Base-by-base conservation (phyloP, 768 basidiomycete species). In the Xerocomellus chrysenteron region DNA sequence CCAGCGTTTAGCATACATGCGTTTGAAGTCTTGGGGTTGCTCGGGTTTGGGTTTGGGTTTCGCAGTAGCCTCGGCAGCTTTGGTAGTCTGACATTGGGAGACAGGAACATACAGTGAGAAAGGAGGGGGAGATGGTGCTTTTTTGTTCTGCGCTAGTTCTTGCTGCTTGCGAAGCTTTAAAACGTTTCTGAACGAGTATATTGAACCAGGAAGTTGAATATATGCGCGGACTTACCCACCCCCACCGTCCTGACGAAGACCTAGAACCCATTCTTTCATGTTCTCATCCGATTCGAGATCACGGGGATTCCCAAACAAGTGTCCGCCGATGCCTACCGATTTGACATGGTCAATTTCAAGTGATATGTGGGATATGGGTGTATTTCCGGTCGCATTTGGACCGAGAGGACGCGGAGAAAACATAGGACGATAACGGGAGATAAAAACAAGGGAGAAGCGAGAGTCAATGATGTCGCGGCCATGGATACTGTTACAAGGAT, bases 171-270 rank as follows among this genome's bases (percentile, higher is more conserved):
- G 72, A 37, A 81, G 62, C 72, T 78, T 85, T 42, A 80, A 67
- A 28, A 78, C 57, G 56, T 81, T 80, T 32, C 78, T 81, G 50
- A 32, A 32, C 16, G 50, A 47, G 35, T 26, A 10, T 13, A 39
- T 60, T 50, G 48, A 52, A 40, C 30, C 41, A 45, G 0, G 30
- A 53, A 48, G 26, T 9, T 13, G 59, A 56, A 54, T 13, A 21
- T 42, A 47, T 30, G 24, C 43, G 13, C 37, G 43, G 36, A 76
- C 82, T 70, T 66, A 87, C 87, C 85, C 85, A 59, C 76, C 82
- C 44, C 85, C 84, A 36, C 84, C 86, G 37, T 78, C 75, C 44
- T 77, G 68, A 51, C 75, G 78, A 47, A 88, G 69, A n/a, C 83
- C 86, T 9, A 77, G 63, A 17, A 77, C 71, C 88, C 87, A 90